These are phyloP conservation scores for Lipomyces sp. DNA, from an alignment of 805 yeast genomes.

Conservation along the genomic window DNA sequence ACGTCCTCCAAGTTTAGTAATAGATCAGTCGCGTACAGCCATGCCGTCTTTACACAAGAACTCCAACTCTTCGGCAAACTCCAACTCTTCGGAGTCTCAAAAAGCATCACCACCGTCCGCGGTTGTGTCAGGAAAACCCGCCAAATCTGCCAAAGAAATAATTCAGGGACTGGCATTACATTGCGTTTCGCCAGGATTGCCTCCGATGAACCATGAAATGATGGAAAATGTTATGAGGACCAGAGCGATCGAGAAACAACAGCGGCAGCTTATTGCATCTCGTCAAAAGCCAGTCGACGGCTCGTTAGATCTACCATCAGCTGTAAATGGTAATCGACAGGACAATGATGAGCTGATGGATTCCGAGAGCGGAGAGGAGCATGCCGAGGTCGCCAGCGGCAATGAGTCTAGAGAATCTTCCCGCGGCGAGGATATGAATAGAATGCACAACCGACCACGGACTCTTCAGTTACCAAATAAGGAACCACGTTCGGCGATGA, in stretches of 20 bases:
- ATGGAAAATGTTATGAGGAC: slow-evolving; percentile 40
- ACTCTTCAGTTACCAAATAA: not conserved
- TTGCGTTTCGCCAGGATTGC: slow-evolving; percentile 44
- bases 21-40: slow-evolving; percentile 7
- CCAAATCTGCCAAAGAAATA: slow-evolving; percentile 40
- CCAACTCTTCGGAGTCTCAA: not conserved
- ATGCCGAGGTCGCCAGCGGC: not conserved
- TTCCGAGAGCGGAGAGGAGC: not conserved
- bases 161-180: slow-evolving; percentile 44
- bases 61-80: not conserved
- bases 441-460: not conserved
- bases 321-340: not conserved
- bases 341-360: not conserved
- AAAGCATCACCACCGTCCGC: not conserved
- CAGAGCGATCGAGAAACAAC: slow-evolving; percentile 41
- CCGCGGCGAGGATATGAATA: not conserved
- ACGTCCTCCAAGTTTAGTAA: slow-evolving; percentile 26
- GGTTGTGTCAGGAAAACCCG: not conserved
- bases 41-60: slow-evolving; percentile 6
- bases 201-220: slow-evolving; percentile 38
- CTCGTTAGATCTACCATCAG: not conserved
- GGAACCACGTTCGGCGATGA: not conserved
- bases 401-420: not conserved
- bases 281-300: slow-evolving; percentile 30
- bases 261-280: slow-evolving; percentile 41